Evolutionary conservation across 2,329 filamentous ascomycete genomes (phyloP), one percentile per base, ranked within the genome.

Genomic region (Zymoseptoria passerinii): DNA sequence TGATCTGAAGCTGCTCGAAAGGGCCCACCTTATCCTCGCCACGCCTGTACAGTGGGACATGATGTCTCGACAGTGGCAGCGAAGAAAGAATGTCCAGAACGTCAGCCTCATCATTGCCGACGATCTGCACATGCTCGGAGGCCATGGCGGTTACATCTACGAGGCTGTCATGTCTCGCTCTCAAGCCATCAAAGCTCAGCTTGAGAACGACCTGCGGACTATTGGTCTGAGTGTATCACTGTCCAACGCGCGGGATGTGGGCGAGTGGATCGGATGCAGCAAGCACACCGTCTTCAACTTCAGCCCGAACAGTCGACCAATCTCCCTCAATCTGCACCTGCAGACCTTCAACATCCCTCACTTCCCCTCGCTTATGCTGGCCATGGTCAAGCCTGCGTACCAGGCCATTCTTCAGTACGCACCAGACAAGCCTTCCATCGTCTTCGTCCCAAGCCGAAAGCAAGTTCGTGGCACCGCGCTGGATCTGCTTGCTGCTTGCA

Each of bases 271-370:
- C 65, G 94, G 95, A 65, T 94, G 92, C 7, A 95, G 86, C 73
- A 97, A 96, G 78, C 94, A 99, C 72, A 95, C 94, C 53, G 96
- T 96, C 63, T 99, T 92, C 81, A 99, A 99, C 77, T 99, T 99
- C 78, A 96, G 90, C 67, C 94, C 94, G 1, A 88, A 92, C 69
- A 86, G 92, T 61, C 87, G 95, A 58, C 88, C 91, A 1, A 85
- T 96, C 18, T 92, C 92, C 20, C 78, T 99, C 29, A 92, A 97
- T 72, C 83, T 99, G 58, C 91, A 96, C 71, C 88, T 99, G 52
- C 94, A 99, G 74, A 92, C 92, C 1, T 99, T 94, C 76, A 89
- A 87, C 28, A 95, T 96, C 60, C 91, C 95, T 52, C 95, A 99
- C 71, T 96, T 96, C 77, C 95, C 94, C 3, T 97, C 94, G 9